Evolutionary conservation across 257 asterid genomes (phyloP), one percentile per base, ranked within the genome.

Genomic region (Voacanga thouarsii): DNA sequence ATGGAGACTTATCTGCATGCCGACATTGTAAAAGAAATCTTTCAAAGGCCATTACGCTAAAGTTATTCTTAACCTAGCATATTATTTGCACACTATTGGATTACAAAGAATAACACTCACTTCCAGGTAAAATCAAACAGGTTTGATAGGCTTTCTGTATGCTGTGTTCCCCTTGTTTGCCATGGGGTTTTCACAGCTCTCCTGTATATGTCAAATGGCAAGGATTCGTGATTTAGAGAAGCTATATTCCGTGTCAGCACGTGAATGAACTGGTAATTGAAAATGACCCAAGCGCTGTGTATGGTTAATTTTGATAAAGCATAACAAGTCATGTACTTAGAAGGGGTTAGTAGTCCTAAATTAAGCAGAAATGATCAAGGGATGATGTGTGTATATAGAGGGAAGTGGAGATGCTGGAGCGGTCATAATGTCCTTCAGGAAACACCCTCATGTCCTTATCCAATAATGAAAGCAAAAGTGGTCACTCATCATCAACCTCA

Each of bases 381-480:
- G 47, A 7, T 6, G 15, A 47, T 47, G 53, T 53, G 21, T 53
- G 59, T 21, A 19, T 55, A 1, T 37, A 21, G 4, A 53, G 47
- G 47, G 47, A 44, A 44, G 28, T 28, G 19, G 65, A 72, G 74
- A 77, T 47, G 75, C 41, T 53, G 56, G 37, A 30, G 47, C 59
- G 41, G 74, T 1, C 3, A 55, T 55, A 21, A 69, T 74, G 76
- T 78, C 47, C 0, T 57, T 30, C 4, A 80, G 76, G 57, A 51
- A 71, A 28, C 57, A 55, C 24, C 18, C 6, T 50, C 39, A 28
- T 30, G 41, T 9, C 81, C 69, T 75, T 79, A 71, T 84, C 86
- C 82, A 84, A 74, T 71, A 79, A 79, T 24, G 50, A 72, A 82
- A 66, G 74, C 11, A 61, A 76, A 78, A 75, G 51, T 45, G 44